Conservation (phyloP, 73 alveolate genomes). For the Tetrahymena malaccensis region DNA sequence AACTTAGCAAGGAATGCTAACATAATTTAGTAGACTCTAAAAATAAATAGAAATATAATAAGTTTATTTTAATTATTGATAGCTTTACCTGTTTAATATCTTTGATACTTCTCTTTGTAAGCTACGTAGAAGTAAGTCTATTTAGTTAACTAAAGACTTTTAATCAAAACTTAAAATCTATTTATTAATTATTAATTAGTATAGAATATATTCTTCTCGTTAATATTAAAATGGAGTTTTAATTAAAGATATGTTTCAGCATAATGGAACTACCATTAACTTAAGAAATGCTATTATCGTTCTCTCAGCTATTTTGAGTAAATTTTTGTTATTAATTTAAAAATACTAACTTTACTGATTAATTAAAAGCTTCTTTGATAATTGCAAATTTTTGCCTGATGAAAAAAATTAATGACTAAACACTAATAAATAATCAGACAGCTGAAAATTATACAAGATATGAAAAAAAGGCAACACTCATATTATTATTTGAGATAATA, state of each 20-base stretch:
- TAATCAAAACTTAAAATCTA: neutral
- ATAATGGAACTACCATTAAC: neutral
- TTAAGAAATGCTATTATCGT: neutral
- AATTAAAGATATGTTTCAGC: neutral
- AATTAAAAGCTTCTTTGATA: neutral
- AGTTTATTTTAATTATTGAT: neutral
- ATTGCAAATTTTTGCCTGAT: neutral
- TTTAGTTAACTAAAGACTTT: too few relatives aligned
- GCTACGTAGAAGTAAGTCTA: neutral
- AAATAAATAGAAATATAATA: neutral
- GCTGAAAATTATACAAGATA: neutral
- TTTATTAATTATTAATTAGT: neutral
- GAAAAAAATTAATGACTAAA: neutral
- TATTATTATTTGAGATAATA: neutral
- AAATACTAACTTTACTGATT: neutral
- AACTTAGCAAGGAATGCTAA: neutral
- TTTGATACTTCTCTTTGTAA: neutral
- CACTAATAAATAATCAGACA: neutral
- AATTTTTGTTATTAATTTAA: neutral
- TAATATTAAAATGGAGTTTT: neutral
- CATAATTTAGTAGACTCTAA: neutral
- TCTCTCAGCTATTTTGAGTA: neutral
- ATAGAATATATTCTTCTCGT: neutral
- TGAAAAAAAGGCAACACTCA: neutral
- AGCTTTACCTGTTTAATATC: neutral